Conservation (phyloP, 148 eudicot genomes). For the Agrostemma githago region DNA sequence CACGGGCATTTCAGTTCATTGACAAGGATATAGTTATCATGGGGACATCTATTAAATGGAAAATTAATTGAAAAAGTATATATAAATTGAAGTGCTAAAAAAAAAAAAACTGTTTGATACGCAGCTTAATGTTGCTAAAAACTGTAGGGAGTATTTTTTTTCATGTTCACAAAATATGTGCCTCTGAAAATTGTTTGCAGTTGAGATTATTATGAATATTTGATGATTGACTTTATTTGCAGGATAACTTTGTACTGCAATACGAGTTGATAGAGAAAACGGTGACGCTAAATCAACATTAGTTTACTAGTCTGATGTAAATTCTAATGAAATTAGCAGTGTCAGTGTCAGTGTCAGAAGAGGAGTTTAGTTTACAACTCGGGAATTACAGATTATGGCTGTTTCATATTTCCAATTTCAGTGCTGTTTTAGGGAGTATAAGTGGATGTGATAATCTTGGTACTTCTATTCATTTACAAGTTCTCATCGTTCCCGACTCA, state of each 20-base stretch:
- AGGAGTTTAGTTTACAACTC: conserved; percentile 14
- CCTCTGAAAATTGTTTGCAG: neutral
- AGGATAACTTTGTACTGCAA: conserved; percentile 66
- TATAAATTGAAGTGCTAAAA: too few relatives aligned
- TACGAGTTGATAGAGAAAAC: conserved; percentile 61
- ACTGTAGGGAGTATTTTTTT: too few relatives aligned
- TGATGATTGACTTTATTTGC: conserved; percentile 15
- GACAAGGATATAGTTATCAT: neutral
- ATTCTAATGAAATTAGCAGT: conserved; percentile 18
- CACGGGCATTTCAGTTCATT: neutral
- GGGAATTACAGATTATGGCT: neutral
- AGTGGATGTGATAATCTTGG: neutral
- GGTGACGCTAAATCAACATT: conserved; percentile 36
- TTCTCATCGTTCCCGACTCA: neutral
- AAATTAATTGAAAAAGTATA: too few relatives aligned
- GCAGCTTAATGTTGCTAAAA: neutral
- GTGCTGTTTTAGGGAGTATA: conserved; percentile 8
- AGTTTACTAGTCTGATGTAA: conserved; percentile 20
- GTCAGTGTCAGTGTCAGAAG: neutral
- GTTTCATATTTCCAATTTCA: neutral
- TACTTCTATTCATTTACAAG: neutral
- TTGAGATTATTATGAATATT: neutral
- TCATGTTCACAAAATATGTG: too few relatives aligned
- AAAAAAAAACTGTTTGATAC: neutral
- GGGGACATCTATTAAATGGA: neutral